Base-by-base conservation (phyloP, 495 filamentous ascomycete genomes). In the Penicillium flavigenum region DNA sequence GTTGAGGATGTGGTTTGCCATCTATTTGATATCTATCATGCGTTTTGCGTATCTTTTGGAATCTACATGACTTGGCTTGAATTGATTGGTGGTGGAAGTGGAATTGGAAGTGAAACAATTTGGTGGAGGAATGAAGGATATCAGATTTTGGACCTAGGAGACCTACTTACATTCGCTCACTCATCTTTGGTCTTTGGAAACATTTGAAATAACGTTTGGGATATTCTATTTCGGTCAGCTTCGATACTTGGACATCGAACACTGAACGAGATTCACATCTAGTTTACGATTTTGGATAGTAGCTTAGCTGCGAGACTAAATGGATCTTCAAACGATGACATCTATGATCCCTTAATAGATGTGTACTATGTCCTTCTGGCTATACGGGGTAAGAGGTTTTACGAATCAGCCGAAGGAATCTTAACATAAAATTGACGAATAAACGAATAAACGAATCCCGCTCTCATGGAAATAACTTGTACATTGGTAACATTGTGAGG, bases 401-500 rank as follows among this genome's bases (percentile, higher is more conserved):
- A n/a, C 34, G 34, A n/a, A 38, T 38, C 34, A 7, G 34, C 29
- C 11, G 29, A 14, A 38, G 10, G 5, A 29, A 19, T 38, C 19
- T 26, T 49, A 50, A 39, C 32, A 12, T 38, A 11, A 20, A 50
- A 50, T 50, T 50, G n/a, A 39, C 16, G n/a, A 19, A 38, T 49
- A 12, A 39, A 39, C 16, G 8, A 19, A 38, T 49, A 12, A 58
- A 42, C 44, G 29, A 56, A 41, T 45, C 41, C 24, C 52, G 59
- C 38, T 51, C 32, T 27, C 34, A 16, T 46, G 31, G 38, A 55
- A 61, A 19, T 27, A 50, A 58, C 51, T 39, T 50, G 38, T 48
- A 47, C 36, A 47, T 31, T 47, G 22, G 34, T 32, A 51, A 58
- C 53, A 26, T 39, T 36, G 27, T 34, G 50, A 45, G 39, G 50